A percentile compares a stretch with the other conserved stretches of the same genome.
phyloP scores from a whole-genome alignment of 257 asterid species.

The Penstemon davidsonii region DNA sequence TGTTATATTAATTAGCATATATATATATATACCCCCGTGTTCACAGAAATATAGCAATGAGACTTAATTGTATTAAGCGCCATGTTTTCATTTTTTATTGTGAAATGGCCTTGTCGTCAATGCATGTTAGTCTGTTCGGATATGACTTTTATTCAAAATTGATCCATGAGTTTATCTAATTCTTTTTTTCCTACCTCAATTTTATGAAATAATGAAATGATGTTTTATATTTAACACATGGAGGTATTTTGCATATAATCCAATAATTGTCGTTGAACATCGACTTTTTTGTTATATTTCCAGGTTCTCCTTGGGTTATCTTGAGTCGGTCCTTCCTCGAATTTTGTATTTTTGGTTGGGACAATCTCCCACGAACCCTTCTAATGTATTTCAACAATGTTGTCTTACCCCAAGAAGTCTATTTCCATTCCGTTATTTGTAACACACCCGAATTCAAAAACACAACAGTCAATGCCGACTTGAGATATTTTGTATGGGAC shows the following conservation, averaged over 20 bases:
- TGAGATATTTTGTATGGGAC: constrained; percentile 93
- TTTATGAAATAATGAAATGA: no score
- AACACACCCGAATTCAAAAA: constrained; percentile 77
- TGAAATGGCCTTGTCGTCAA: no score
- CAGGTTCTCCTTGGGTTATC: constrained; percentile 97
- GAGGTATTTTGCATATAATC: not conserved
- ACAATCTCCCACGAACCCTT: constrained; percentile 91
- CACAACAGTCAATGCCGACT: constrained; percentile 76
- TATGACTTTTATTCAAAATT: no score
- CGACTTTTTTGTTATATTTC: constrained; percentile 20
- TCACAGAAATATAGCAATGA: no score
- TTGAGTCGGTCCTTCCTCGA: constrained; percentile 88
- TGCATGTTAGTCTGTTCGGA: no score
- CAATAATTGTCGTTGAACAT: constrained; percentile 4
- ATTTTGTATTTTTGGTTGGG: constrained; percentile 90
- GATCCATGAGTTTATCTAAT: no score
- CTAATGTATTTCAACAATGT: constrained; percentile 79
- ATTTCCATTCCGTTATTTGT: constrained; percentile 89
- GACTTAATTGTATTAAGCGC: no score
- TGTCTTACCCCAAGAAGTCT: constrained; percentile 78
- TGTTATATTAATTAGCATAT: no score
- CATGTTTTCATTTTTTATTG: no score
- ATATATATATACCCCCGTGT: no score
- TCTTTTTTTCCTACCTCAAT: no score
- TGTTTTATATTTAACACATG: no score